A percentile compares a stretch with the other conserved stretches of the same genome.
These are phyloP conservation scores for Ceratocystis huliohia DNA, from an alignment of 2,329 filamentous ascomycete species.

Conservation along the genomic window DNA sequence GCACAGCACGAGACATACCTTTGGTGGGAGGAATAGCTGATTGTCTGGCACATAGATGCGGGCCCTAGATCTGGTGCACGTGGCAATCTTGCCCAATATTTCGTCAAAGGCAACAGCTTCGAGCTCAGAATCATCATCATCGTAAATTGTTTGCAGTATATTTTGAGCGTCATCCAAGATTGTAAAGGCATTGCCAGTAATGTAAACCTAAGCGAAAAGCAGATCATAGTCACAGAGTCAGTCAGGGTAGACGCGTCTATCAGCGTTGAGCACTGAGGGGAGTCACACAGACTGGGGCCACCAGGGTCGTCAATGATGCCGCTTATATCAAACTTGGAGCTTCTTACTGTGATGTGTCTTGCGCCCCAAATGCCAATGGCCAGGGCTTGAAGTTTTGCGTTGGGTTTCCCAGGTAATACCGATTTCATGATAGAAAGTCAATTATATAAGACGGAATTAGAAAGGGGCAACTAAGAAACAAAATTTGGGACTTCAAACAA, in stretches of 20 bases:
- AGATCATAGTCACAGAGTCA: neutral
- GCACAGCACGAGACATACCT: neutral
- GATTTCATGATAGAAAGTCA: constrained; percentile 50
- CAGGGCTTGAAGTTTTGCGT: constrained; percentile 64
- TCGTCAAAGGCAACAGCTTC: constrained; percentile 74
- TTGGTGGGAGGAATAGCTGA: constrained; percentile 9
- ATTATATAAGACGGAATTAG: neutral
- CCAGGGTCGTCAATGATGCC: neutral
- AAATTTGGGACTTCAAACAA: neutral
- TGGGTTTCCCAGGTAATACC: constrained; percentile 67
- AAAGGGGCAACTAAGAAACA: neutral
- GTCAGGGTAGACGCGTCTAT: neutral
- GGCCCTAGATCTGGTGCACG: constrained; percentile 52
- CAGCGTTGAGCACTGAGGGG: neutral
- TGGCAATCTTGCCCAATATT: constrained; percentile 70
- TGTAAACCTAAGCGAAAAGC: constrained; percentile 52
- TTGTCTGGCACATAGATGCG: constrained; percentile 65
- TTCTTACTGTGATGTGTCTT: constrained; percentile 56
- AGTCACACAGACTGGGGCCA: neutral
- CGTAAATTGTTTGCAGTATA: constrained; percentile 81
- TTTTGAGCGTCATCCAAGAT: constrained; percentile 63
- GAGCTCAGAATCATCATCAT: constrained; percentile 57
- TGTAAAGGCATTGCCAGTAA: constrained; percentile 76
- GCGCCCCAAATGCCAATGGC: constrained; percentile 61
- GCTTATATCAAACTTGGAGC: neutral